Conservation (phyloP, 2,329 filamentous ascomycete genomes). For the Cordyceps javanica region DNA sequence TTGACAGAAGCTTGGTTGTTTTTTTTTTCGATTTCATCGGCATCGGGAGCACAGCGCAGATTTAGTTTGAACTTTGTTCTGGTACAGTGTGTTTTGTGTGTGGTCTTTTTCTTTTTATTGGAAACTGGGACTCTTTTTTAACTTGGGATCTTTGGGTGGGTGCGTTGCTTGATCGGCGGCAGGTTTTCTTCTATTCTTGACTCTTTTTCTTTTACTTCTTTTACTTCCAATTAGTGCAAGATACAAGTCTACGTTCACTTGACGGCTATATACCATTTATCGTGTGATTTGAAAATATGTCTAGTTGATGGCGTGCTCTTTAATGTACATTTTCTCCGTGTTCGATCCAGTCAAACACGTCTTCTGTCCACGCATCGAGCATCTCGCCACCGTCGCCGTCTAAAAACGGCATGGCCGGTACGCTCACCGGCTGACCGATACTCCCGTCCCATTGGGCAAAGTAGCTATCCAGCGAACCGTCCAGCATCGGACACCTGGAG, state of each 20-base stretch:
- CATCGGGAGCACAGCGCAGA: neutral
- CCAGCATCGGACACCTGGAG: conserved; percentile 44
- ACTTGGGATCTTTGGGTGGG: neutral
- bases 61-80: neutral
- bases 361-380: conserved; percentile 1
- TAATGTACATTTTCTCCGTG: neutral
- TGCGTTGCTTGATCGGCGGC: neutral
- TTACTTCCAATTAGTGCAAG: neutral
- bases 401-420: neutral
- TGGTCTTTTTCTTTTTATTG: neutral
- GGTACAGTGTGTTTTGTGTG: neutral
- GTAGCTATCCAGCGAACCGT: conserved; percentile 42
- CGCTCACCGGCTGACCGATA: conserved; percentile 14
- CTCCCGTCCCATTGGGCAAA: conserved; percentile 39
- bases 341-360: neutral
- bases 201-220: neutral
- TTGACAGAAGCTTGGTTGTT: neutral
- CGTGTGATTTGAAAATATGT: neutral
- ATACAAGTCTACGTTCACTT: neutral
- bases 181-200: neutral
- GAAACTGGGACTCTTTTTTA: neutral
- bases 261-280: neutral
- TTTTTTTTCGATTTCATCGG: neutral
- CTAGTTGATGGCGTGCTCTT: neutral
- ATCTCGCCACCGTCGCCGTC: neutral